Evolutionary conservation across 345 rosid genomes (phyloP).

Genomic region (Moringa oleifera): DNA sequence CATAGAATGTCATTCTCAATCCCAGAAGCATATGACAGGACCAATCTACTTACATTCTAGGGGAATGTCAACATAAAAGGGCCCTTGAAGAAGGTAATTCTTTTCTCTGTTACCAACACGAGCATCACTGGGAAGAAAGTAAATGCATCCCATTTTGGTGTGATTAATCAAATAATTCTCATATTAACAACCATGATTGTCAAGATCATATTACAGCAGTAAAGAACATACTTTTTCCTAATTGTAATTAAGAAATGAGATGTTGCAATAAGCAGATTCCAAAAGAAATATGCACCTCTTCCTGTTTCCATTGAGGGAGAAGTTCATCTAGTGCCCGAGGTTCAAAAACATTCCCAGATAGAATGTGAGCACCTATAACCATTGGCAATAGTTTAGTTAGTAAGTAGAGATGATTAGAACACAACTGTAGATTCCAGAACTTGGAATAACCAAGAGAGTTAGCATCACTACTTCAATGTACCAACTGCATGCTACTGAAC

Average conservation of each 20-base stretch:
- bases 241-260: too few relatives aligned
- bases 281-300: constrained; percentile 49
- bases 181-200: too few relatives aligned
- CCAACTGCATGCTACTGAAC: background rate
- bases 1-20: too few relatives aligned
- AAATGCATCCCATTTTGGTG: background rate
- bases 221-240: background rate
- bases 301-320: constrained; percentile 87
- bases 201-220: too few relatives aligned
- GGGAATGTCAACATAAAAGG: too few relatives aligned
- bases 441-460: background rate
- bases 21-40: too few relatives aligned
- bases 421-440: constrained; percentile 9
- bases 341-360: constrained; percentile 90
- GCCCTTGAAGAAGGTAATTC: background rate
- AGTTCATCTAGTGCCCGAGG: constrained; percentile 86
- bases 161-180: background rate
- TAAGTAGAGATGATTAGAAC: background rate
- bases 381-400: constrained; percentile 6
- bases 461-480: background rate
- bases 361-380: constrained; percentile 70
- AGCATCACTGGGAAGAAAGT: background rate
- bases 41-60: too few relatives aligned
- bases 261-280: background rate
- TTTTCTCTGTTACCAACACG: background rate